Evolutionary conservation across 2,329 filamentous ascomycete genomes (phyloP).

Genomic region (Pseudogymnoascus sp.): DNA sequence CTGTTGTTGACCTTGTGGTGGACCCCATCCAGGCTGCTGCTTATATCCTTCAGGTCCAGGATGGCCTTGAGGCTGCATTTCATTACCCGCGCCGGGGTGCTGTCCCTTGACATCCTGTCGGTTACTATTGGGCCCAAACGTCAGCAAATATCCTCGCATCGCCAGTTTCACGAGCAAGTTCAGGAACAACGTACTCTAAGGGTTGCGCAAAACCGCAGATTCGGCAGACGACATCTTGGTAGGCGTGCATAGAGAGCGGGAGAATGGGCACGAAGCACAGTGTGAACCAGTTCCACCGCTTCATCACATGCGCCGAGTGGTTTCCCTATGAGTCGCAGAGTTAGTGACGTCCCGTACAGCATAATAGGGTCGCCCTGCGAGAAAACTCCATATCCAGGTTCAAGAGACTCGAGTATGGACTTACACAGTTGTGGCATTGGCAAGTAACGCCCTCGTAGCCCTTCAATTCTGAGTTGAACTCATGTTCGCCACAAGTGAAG

Average conservation of each 20-base stretch:
- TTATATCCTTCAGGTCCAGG: not conserved
- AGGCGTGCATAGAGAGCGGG: constrained; percentile 60
- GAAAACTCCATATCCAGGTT: not conserved
- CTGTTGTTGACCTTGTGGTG: constrained; percentile 2
- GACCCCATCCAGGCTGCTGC: constrained; percentile 2
- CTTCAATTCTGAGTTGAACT: constrained; percentile 25
- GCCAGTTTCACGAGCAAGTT: too few relatives aligned
- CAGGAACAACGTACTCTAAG: constrained; percentile 33
- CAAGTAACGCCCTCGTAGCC: constrained; percentile 56
- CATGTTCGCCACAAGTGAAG: constrained; percentile 30
- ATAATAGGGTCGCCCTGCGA: not conserved
- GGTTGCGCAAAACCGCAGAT: constrained; percentile 72
- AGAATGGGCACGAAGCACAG: constrained; percentile 73
- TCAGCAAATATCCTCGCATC: not conserved
- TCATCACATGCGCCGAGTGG: constrained; percentile 52
- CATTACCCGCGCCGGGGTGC: not conserved
- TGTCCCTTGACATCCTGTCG: not conserved
- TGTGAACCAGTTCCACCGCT: constrained; percentile 66
- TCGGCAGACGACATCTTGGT: constrained; percentile 63
- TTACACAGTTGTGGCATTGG: constrained; percentile 55
- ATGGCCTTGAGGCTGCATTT: not conserved
- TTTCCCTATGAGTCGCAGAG: constrained; percentile 39
- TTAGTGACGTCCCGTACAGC: not conserved
- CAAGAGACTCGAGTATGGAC: constrained; percentile 9
- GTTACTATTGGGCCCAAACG: not conserved